A percentile compares a stretch with the other conserved stretches of the same genome.
phyloP scores from a whole-genome alignment of 1,284 basidiomycete genomes.

The Pseudozyma hubeiensis region DNA sequence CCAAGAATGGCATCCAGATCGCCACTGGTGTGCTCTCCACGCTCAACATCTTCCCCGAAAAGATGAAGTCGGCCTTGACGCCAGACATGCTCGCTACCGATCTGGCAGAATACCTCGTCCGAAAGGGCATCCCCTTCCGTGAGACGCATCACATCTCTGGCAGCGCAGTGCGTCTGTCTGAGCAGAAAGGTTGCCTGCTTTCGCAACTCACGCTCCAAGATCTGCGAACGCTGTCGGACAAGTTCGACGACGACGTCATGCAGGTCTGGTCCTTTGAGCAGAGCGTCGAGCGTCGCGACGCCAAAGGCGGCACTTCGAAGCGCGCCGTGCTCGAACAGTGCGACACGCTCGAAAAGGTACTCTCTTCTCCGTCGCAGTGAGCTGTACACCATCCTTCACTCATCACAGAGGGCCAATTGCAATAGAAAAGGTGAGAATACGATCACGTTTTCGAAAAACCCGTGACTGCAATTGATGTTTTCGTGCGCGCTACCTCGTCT shows the following conservation, averaged over 20 bases:
- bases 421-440: background rate
- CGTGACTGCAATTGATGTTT: constrained; percentile 1
- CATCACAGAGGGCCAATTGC: background rate
- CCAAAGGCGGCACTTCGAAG: constrained; percentile 89
- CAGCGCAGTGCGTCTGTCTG: constrained; percentile 91
- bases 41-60: constrained; percentile 81
- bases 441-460: background rate
- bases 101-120: constrained; percentile 95
- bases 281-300: constrained; percentile 91
- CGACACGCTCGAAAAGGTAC: constrained; percentile 53
- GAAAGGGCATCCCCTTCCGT: constrained; percentile 94
- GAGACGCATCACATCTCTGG: constrained; percentile 99
- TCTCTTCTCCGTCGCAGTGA: constrained; percentile 22
- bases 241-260: constrained; percentile 83
- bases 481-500: too few relatives aligned
- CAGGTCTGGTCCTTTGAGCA: constrained; percentile 66
- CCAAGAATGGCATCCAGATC: constrained; percentile 89
- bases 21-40: constrained; percentile 94
- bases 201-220: constrained; percentile 84
- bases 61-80: constrained; percentile 89
- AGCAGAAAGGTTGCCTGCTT: constrained; percentile 82
- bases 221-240: constrained; percentile 79
- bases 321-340: constrained; percentile 84
- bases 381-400: background rate
- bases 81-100: constrained; percentile 98